Conservation (phyloP, 1,284 basidiomycete genomes). For the Vanrija pseudolonga region DNA sequence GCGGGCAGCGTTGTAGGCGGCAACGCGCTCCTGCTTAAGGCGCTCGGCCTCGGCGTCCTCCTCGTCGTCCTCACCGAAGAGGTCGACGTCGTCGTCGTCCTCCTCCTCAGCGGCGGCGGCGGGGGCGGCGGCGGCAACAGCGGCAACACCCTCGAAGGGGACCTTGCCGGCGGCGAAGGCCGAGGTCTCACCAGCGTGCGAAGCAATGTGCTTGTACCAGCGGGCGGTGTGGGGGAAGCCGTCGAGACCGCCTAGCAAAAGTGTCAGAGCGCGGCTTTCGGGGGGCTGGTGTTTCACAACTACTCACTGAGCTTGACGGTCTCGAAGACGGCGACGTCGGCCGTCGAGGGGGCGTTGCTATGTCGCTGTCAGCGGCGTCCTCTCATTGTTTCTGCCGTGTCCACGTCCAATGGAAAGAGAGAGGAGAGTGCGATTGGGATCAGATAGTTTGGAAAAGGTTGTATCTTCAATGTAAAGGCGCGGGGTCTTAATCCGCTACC, state of each 20-base stretch:
- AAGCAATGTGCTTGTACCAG: slow-evolving; percentile 93
- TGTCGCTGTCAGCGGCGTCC: slow-evolving; percentile 17
- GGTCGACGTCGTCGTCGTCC: slow-evolving; percentile 71
- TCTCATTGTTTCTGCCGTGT: no score
- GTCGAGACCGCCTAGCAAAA: slow-evolving; percentile 59
- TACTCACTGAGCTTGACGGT: slow-evolving; percentile 60
- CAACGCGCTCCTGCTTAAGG: slow-evolving; percentile 92
- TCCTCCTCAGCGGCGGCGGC: slow-evolving; percentile 54
- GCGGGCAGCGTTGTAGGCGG: slow-evolving; percentile 91
- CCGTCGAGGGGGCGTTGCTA: slow-evolving; percentile 92
- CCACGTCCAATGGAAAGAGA: slow-evolving; percentile 7
- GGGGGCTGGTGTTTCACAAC: slow-evolving; percentile 75
- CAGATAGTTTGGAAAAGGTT: slow-evolving; percentile 75
- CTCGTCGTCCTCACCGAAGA: slow-evolving; percentile 80
- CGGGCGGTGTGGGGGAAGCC: slow-evolving; percentile 74
- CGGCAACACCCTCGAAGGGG: slow-evolving; percentile 68
- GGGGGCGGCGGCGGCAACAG: slow-evolving; percentile 46
- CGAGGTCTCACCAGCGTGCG: slow-evolving; percentile 73
- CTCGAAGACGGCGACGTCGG: slow-evolving; percentile 93
- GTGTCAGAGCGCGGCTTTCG: slow-evolving; percentile 93
- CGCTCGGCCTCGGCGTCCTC: slow-evolving; percentile 84
- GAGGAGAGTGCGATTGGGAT: slow-evolving; percentile 47
- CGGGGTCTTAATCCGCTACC: slow-evolving; percentile 93
- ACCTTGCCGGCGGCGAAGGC: slow-evolving; percentile 79
- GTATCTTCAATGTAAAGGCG: slow-evolving; percentile 57